phyloP scores from a whole-genome alignment of 1,284 basidiomycete genomes.

The Cutaneotrichosporon spelunceum region DNA sequence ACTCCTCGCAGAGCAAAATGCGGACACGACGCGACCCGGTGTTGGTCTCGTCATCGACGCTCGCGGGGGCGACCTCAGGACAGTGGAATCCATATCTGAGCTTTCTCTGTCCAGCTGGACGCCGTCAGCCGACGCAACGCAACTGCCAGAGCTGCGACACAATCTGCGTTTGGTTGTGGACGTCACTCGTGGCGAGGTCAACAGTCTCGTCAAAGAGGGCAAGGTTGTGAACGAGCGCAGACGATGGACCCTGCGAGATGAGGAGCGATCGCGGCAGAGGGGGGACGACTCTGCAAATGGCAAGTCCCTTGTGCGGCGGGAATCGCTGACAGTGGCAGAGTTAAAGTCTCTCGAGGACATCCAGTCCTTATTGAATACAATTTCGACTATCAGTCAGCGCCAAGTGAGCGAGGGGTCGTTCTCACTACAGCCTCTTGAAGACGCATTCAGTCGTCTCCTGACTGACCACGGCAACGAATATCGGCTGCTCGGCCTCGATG shows the following conservation, averaged over 20 bases:
- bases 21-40: conserved; percentile 56
- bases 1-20: conserved; percentile 74
- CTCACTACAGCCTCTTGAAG: conserved; percentile 67
- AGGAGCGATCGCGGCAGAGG: conserved; percentile 67
- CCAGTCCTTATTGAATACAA: conserved; percentile 67
- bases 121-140: conserved; percentile 74
- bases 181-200: conserved; percentile 73
- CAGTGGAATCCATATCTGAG: conserved; percentile 76
- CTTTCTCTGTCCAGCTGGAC: conserved; percentile 76
- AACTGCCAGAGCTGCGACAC: conserved; percentile 91
- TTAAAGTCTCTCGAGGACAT: conserved; percentile 72
- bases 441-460: conserved; percentile 66
- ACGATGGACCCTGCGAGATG: conserved; percentile 60
- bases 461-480: conserved; percentile 74
- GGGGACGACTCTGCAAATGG: conserved; percentile 58
- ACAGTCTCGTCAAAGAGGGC: conserved; percentile 84
- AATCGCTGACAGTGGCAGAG: conserved; percentile 54
- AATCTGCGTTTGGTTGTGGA: conserved; percentile 86
- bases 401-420: conserved; percentile 50
- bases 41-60: conserved; percentile 88
- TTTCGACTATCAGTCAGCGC: conserved; percentile 63
- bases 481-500: conserved; percentile 74
- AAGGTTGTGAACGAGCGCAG: conserved; percentile 74
- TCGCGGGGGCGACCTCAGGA: conserved; percentile 81
- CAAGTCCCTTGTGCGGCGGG: conserved; percentile 18